Percentiles rank a stretch among this genome's conserved stretches.
Evolutionary conservation across 306 rosid genomes (phyloP).

Genomic region (Rosa chinensis): DNA sequence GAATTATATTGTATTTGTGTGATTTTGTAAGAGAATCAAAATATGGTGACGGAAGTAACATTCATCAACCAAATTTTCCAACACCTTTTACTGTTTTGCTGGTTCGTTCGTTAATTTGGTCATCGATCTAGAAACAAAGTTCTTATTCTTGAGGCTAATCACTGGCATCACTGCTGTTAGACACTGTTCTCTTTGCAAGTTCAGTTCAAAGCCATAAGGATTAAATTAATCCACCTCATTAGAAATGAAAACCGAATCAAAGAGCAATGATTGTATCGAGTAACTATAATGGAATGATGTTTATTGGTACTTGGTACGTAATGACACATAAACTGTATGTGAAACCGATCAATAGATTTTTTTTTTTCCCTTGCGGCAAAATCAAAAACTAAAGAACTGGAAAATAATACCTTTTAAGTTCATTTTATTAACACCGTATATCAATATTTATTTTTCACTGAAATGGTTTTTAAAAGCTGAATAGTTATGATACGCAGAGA

Average conservation of each 20-base stretch:
- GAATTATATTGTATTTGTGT: no score
- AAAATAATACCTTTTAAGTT: not conserved
- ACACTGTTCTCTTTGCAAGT: constrained; percentile 2
- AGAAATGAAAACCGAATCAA: not conserved
- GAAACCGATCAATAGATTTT: not conserved
- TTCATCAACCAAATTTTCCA: no score
- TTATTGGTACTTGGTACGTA: no score
- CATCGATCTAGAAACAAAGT: not conserved
- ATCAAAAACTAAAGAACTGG: not conserved
- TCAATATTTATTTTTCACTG: no score
- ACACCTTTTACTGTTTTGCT: not conserved
- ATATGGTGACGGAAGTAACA: no score
- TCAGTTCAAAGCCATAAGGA: constrained; percentile 8
- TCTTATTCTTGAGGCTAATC: not conserved
- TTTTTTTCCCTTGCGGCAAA: not conserved
- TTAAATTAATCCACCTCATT: not conserved
- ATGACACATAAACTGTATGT: not conserved
- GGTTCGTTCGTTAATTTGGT: not conserved
- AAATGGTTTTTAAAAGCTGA: no score
- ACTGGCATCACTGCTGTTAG: not conserved
- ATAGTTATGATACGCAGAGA: no score
- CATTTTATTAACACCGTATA: no score
- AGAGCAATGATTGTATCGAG: not conserved
- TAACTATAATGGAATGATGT: not conserved
- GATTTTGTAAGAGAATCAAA: no score